Evolutionary conservation across 345 rosid species (phyloP).

Genomic region (Syzygium jambos): DNA sequence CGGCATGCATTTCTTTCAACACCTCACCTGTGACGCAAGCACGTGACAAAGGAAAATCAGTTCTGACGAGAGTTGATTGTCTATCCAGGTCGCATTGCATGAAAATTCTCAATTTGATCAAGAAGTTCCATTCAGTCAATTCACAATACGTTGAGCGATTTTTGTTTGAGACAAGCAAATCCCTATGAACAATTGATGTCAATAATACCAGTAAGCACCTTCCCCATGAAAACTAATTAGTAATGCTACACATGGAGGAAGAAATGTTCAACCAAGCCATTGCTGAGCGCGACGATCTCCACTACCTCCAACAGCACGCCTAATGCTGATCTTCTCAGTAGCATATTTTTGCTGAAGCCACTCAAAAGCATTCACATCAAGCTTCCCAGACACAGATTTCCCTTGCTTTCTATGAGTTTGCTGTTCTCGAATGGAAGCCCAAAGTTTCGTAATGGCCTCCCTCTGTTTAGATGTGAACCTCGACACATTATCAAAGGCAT

Average conservation of each 20-base stretch:
- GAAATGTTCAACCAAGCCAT: conserved; percentile 68
- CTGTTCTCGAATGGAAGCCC: conserved; percentile 83
- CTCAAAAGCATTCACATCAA: conserved; percentile 85
- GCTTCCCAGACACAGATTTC: conserved; percentile 82
- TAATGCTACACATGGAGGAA: not conserved
- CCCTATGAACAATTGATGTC: not conserved
- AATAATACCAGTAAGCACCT: not conserved
- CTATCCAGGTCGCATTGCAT: not conserved
- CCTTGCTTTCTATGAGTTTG: conserved; percentile 84
- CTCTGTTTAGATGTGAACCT: conserved; percentile 81
- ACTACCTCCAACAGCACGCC: conserved; percentile 72
- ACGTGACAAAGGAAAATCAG: not conserved
- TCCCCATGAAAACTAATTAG: conserved; percentile 5
- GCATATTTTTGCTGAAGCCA: conserved; percentile 84
- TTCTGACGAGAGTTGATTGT: not conserved
- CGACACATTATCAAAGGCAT: conserved; percentile 67
- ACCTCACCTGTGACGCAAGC: not conserved
- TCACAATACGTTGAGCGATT: not conserved
- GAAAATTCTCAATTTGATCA: not conserved
- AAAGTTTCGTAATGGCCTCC: conserved; percentile 76
- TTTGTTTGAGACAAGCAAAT: not conserved
- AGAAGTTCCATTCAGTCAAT: not conserved
- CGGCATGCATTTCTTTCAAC: not conserved
- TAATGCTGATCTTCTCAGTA: conserved; percentile 79
- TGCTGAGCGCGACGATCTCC: conserved; percentile 88